These are phyloP conservation scores for Houttuynia cordata DNA, from an alignment of 164 flowering plant species.

Conservation along the genomic window DNA sequence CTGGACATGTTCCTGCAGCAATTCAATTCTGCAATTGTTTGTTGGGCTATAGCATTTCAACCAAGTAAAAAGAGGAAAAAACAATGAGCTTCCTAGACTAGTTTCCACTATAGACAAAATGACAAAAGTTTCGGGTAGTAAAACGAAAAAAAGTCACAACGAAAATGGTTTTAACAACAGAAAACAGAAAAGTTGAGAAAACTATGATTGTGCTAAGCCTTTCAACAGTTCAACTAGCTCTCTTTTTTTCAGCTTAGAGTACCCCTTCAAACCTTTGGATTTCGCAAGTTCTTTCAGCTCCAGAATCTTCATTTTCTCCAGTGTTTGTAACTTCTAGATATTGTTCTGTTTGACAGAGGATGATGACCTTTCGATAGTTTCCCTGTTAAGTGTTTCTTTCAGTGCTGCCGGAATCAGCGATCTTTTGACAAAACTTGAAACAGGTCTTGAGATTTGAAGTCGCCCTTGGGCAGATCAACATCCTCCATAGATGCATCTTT, in stretches of 20 bases:
- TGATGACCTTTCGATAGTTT: slow-evolving; percentile 4
- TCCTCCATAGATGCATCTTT: slow-evolving; percentile 11
- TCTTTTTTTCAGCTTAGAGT: slow-evolving; percentile 51
- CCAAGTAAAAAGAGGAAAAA: no score
- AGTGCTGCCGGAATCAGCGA: slow-evolving; percentile 38
- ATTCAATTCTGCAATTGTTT: no score
- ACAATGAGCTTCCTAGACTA: no score
- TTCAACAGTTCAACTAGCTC: slow-evolving; percentile 43
- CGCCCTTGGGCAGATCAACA: background rate
- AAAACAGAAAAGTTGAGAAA: no score
- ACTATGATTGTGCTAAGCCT: slow-evolving; percentile 2
- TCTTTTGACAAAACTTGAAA: slow-evolving; percentile 43
- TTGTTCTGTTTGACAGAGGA: slow-evolving; percentile 5
- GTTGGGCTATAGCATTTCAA: no score
- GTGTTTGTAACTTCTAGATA: slow-evolving; percentile 1
- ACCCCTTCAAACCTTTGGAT: slow-evolving; percentile 50
- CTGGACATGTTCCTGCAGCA: no score
- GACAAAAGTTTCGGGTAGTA: no score
- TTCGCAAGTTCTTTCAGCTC: slow-evolving; percentile 54
- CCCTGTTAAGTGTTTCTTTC: slow-evolving; percentile 11
- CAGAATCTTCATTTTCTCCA: slow-evolving; percentile 40
- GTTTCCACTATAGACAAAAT: no score
- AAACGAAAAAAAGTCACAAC: no score
- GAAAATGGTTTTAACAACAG: no score
- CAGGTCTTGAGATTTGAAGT: slow-evolving; percentile 28